phyloP scores from a whole-genome alignment of 345 rosid genomes.

The thale cress (Arabidopsis thaliana) region TAIR10.1 NC_003070.9:26884501-26885000 shows the following conservation, averaged over 20 bases:
- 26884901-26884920: conserved; percentile 1
- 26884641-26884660: conserved; percentile 75
- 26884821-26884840: conserved; percentile 57
- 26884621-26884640: conserved; percentile 76
- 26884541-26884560: conserved; percentile 51
- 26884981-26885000: conserved; percentile 88
- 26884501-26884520: conserved; percentile 37
- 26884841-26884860: conserved; percentile 52
- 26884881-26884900: background rate
- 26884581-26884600: conserved; percentile 83
- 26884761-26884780: conserved; percentile 76
- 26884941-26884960: conserved; percentile 83
- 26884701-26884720: background rate
- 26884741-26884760: conserved; percentile 56
- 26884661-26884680: conserved; percentile 71
- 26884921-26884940: conserved; percentile 49
- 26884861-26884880: background rate
- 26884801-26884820: conserved; percentile 68
- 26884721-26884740: conserved; percentile 3
- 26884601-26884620: conserved; percentile 66
- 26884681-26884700: background rate
- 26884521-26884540: conserved; percentile 41
- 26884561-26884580: conserved; percentile 62
- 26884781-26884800: conserved; percentile 92
- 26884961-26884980: conserved; percentile 94